Evolutionary conservation across 148 eudicot species (phyloP).

Genomic region (Silene conica): DNA sequence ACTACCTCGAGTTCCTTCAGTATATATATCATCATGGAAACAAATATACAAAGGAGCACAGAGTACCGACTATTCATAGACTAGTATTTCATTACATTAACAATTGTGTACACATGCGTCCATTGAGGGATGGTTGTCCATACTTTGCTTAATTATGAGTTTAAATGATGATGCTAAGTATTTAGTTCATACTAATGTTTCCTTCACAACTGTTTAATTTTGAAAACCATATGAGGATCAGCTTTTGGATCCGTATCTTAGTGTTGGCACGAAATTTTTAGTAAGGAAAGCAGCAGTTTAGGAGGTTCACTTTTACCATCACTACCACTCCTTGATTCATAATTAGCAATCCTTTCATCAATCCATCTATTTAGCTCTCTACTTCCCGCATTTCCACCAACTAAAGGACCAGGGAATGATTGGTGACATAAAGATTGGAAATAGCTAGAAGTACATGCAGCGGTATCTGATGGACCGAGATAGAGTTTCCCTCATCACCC

Average conservation of each 20-base stretch:
- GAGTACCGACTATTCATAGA: no score
- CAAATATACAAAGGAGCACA: no score
- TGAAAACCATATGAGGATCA: neutral
- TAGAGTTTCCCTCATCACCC: conserved; percentile 53
- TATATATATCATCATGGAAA: no score
- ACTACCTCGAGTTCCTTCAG: no score
- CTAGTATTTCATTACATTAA: no score
- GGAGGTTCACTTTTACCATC: conserved; percentile 49
- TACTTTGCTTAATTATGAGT: no score
- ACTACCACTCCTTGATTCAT: conserved; percentile 37
- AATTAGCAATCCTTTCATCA: conserved; percentile 71
- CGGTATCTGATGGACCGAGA: conserved; percentile 47
- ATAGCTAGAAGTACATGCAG: conserved; percentile 42
- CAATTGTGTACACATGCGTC: no score
- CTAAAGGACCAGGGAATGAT: conserved; percentile 78
- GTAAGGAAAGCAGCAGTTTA: conserved; percentile 79
- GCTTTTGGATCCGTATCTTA: conserved; percentile 21
- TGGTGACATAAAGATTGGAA: conserved; percentile 61
- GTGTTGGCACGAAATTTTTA: conserved; percentile 79
- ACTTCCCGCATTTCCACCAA: conserved; percentile 72
- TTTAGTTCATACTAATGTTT: neutral
- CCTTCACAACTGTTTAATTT: neutral
- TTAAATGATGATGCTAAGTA: no score
- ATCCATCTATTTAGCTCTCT: conserved; percentile 87
- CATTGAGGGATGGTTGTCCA: no score